Evolutionary conservation across 83 land plant species (phyloP).

Genomic region (Picea mariana): DNA sequence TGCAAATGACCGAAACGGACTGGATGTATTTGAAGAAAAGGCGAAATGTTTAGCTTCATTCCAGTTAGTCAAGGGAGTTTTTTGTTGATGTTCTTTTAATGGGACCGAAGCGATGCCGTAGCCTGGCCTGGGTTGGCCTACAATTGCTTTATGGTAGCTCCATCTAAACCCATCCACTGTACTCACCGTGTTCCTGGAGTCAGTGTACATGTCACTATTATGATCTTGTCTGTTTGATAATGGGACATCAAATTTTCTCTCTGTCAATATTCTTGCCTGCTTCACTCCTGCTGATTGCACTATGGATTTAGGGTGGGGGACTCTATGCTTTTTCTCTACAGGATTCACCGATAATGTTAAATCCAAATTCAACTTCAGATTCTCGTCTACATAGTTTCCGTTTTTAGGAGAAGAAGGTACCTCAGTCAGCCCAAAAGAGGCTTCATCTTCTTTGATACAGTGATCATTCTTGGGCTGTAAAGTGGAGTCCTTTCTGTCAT

Average conservation of each 20-base stretch:
- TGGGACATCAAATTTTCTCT: background rate
- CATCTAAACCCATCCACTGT: background rate
- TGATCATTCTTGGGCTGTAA: background rate
- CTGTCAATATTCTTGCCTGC: background rate
- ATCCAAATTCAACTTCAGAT: background rate
- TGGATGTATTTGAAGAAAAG: background rate
- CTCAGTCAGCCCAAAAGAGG: background rate
- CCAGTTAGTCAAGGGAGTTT: background rate
- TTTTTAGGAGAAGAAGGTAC: too few species aligned
- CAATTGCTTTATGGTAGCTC: conserved; percentile 7
- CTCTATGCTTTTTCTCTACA: background rate
- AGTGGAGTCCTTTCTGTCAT: too few species aligned
- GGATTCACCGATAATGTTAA: background rate
- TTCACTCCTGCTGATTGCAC: background rate
- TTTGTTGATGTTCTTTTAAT: background rate
- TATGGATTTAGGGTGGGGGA: background rate
- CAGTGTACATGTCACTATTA: background rate
- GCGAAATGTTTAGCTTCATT: background rate
- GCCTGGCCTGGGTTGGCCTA: background rate
- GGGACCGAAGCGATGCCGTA: background rate
- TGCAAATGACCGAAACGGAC: background rate
- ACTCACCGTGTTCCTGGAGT: background rate
- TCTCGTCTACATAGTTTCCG: too few species aligned
- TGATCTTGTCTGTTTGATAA: too few species aligned
- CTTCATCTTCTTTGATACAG: background rate